phyloP scores from a whole-genome alignment of 2,329 filamentous ascomycete genomes.

The Huntiella omanensis region DNA sequence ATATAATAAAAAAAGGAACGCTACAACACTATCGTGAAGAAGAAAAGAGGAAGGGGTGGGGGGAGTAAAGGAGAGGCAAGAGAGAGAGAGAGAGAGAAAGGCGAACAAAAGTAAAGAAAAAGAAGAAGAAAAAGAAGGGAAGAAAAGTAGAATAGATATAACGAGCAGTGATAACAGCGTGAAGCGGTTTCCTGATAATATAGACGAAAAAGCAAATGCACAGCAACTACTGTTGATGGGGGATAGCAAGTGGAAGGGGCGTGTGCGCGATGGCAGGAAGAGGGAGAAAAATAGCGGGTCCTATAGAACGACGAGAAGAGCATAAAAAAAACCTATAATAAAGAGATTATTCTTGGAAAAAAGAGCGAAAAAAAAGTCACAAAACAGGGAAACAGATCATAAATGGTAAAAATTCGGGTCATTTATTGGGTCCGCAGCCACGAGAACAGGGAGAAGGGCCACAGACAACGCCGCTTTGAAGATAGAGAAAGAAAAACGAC shows the following conservation, averaged over 20 bases:
- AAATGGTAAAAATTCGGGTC: not conserved
- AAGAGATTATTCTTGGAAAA: not conserved
- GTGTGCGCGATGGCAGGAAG: not conserved
- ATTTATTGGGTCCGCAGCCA: no score
- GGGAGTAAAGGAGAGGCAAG: constrained; percentile 2
- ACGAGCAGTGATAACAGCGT: constrained; percentile 14
- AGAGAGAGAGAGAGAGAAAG: not conserved
- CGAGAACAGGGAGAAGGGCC: no score
- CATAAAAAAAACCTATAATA: no score
- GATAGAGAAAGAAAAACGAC: not conserved
- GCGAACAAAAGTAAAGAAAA: constrained; percentile 16
- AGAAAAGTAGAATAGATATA: constrained; percentile 12
- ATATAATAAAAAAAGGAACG: constrained; percentile 14
- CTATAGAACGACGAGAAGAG: no score
- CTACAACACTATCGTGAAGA: constrained; percentile 1
- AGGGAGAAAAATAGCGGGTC: not conserved
- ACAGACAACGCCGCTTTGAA: constrained; percentile 1
- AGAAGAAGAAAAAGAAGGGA: constrained; percentile 14
- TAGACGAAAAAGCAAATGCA: constrained; percentile 4
- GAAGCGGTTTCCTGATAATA: constrained; percentile 7
- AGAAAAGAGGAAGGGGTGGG: no score
- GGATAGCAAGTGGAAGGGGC: constrained; percentile 1
- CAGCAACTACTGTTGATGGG: not conserved
- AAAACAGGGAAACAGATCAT: no score
- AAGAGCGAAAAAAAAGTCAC: not conserved